Evolutionary conservation across 2,329 filamentous ascomycete species (phyloP).

Genomic region (Pseudocercospora eumusae): DNA sequence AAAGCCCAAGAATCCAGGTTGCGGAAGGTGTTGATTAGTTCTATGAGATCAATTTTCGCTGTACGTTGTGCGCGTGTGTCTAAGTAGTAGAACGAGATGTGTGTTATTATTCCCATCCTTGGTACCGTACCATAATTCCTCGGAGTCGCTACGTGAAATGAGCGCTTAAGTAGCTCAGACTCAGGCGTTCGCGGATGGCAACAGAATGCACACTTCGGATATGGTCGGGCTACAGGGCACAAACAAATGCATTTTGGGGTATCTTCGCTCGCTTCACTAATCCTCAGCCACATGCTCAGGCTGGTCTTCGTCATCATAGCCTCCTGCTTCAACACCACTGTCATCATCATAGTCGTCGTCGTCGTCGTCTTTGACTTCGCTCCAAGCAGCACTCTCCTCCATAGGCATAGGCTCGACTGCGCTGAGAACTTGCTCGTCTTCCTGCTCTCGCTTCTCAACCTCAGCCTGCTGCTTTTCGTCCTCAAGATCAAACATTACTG

Average conservation of each 20-base stretch:
- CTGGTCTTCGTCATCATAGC: slow-evolving; percentile 14
- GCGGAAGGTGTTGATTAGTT: too few species aligned
- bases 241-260: slow-evolving; percentile 18
- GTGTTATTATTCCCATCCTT: too few species aligned
- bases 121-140: too few species aligned
- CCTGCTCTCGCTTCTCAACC: slow-evolving; percentile 22
- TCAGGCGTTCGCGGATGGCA: too few species aligned
- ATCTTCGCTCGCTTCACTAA: slow-evolving; percentile 17
- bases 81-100: too few species aligned
- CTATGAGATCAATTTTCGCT: too few species aligned
- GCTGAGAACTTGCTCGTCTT: slow-evolving; percentile 24
- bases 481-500: slow-evolving; percentile 36
- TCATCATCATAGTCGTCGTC: slow-evolving; percentile 27
- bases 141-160: too few species aligned
- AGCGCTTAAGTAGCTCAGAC: too few species aligned
- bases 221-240: background rate
- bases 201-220: too few species aligned
- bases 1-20: too few species aligned
- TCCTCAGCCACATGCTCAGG: slow-evolving; percentile 25
- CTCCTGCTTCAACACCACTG: slow-evolving; percentile 19
- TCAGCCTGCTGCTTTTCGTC: slow-evolving; percentile 25
- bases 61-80: too few species aligned
- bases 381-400: slow-evolving; percentile 34
- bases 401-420: slow-evolving; percentile 36
- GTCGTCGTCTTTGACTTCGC: slow-evolving; percentile 29